phyloP scores from a whole-genome alignment of 2,329 filamentous ascomycete genomes.

The Ilyonectria destructans region DNA sequence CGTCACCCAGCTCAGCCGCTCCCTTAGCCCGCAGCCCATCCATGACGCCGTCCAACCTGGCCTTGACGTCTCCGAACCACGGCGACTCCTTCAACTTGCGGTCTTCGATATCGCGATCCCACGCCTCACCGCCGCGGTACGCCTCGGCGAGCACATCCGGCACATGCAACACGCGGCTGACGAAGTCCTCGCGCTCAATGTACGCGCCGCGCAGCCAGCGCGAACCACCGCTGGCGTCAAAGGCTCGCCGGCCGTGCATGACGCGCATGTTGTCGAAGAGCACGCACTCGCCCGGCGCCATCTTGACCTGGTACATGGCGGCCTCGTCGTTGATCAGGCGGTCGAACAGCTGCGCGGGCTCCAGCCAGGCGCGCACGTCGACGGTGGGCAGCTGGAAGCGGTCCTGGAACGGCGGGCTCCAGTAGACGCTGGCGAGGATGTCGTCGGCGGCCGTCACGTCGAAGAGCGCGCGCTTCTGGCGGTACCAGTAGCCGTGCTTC shows the following conservation, averaged over 20 bases:
- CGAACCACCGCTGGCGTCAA: conserved; percentile 76
- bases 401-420: conserved; percentile 87
- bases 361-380: conserved; percentile 60
- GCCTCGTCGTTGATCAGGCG: conserved; percentile 69
- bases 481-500: conserved; percentile 77
- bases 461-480: conserved; percentile 71
- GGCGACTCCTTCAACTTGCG: conserved; percentile 43
- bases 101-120: conserved; percentile 48
- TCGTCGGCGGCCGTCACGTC: conserved; percentile 43
- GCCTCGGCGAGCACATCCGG: conserved; percentile 48
- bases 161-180: conserved; percentile 55
- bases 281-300: conserved; percentile 88
- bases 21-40: conserved; percentile 41
- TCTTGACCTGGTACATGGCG: conserved; percentile 79
- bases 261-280: conserved; percentile 93
- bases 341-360: conserved; percentile 71
- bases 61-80: conserved; percentile 47
- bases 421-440: conserved; percentile 61
- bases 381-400: conserved; percentile 55
- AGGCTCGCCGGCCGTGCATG: conserved; percentile 86
- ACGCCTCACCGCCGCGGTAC: conserved; percentile 43
- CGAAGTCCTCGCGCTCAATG: conserved; percentile 70
- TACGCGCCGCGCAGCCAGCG: conserved; percentile 92
- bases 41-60: conserved; percentile 32
- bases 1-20: conserved; percentile 37